Evolutionary conservation across 2,329 filamentous ascomycete genomes (phyloP).

Genomic region (Aspergillus fischeri): DNA sequence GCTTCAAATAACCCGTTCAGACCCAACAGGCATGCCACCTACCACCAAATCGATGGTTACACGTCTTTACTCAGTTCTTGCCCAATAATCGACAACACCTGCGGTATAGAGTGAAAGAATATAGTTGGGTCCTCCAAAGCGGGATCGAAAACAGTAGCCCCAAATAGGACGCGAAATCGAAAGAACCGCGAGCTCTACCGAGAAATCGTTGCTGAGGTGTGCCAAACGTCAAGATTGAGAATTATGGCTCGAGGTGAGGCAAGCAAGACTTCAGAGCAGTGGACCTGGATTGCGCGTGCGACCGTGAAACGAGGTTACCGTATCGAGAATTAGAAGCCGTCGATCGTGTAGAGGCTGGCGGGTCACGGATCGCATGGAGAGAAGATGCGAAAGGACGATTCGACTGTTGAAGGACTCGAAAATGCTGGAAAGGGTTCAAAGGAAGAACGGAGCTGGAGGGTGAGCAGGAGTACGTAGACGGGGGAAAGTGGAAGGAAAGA

Average conservation of each 20-base stretch:
- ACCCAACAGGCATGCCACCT: slow-evolving; percentile 22
- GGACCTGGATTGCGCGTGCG: slow-evolving; percentile 20
- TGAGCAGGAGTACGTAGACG: not conserved
- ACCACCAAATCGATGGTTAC: slow-evolving; percentile 1
- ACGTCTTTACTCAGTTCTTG: not conserved
- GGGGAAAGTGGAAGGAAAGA: slow-evolving; percentile 4
- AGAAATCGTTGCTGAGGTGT: not conserved
- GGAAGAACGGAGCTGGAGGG: not conserved
- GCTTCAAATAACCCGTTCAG: slow-evolving; percentile 14
- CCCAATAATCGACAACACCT: not conserved
- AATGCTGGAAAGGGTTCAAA: not conserved
- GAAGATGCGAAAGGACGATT: not conserved
- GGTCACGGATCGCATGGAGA: slow-evolving; percentile 21
- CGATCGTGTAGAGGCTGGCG: slow-evolving; percentile 14
- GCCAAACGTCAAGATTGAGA: not conserved
- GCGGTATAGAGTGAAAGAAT: not conserved
- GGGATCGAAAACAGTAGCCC: not conserved
- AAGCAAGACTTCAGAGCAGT: slow-evolving; percentile 3
- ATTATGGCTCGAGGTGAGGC: not conserved
- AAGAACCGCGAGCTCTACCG: not conserved
- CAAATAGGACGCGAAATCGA: not conserved
- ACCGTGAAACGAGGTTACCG: slow-evolving; percentile 19
- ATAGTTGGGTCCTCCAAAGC: not conserved
- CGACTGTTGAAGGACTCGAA: not conserved
- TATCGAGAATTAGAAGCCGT: slow-evolving; percentile 19